Evolutionary conservation across 257 asterid genomes (phyloP), one percentile per base, ranked within the genome.

Genomic region (Petunia secreta): DNA sequence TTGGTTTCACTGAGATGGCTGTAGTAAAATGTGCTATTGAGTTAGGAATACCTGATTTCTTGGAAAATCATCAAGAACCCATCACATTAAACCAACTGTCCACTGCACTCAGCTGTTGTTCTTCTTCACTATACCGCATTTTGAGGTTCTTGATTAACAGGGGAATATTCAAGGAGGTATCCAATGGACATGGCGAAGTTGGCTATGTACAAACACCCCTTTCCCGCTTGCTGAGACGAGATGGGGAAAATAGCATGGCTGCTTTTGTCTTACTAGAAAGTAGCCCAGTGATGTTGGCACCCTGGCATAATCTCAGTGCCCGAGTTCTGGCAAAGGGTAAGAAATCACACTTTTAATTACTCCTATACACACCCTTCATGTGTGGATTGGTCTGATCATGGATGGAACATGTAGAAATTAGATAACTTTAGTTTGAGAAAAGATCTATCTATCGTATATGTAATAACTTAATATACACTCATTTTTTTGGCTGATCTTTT

Each of bases 21-120:
- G 91, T 82, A 0, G 83, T 88, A 6, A 92, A 90, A 65, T 94
- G 96, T 67, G 97, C 93, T 79, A 85, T 92, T 63, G 92, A 94
- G 74, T 91, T 94, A 57, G 86, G 88, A 5, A 90, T 94, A 48
- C 57, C 97, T 50, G 98, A 94, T 4, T 81, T 83, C 10, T 8
- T 94, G 9, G 93, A 90, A 75, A 69, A 37, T 79, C 88, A 91
- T 71, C 86, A 87, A 39, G 89, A 86, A 11, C 59, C 90, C 58
- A 84, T 89, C 64, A 71, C 91, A 1, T 92, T 87, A 8, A 39
- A 79, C 2, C 82, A 74, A 37, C 91, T 94, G 9, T 87, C 98
- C 11, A 25, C 89, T 0, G 77, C 89, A 10, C 81, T 92, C 0
- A 75, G 80, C 37, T 94, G 97, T 80, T 86, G 94, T 0, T 74